Evolutionary conservation across 345 rosid genomes (phyloP), one percentile per base, ranked within the genome.

Genomic region (Eucalyptus albens): DNA sequence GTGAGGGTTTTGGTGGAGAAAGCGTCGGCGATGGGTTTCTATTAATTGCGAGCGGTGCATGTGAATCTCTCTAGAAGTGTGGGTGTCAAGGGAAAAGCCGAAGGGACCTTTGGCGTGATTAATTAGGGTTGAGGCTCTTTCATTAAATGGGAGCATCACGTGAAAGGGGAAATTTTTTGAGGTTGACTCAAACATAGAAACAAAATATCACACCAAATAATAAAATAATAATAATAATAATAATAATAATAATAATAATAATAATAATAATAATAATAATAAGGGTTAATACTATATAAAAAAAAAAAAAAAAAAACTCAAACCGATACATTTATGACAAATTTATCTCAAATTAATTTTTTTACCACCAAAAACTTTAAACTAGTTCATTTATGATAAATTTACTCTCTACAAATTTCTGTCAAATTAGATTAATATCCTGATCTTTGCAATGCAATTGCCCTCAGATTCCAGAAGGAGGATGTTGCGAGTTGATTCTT

Each of bases 21-120:
- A 89, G 86, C 42, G 59, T 49, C 24, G 56, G 67, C 14, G 53
- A 17, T 5, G 83, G 88, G 51, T 26, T 27, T 62, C 50, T 56
- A 86, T 86, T 86, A 19, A 51, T 86, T 86, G 88, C 62, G 77
- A 83, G 51, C 8, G 90, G 89, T 91, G 90, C 95, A 91, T 90
- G 95, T 94, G 95, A 94, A 94, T 44, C 65, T 53, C n/a, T 33
- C 56, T 53, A 16, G 24, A 55, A 31, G 49, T 17, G 87, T 24
- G 87, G 21, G 47, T 42, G 12, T 11, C 60, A 31, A 15, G 7
- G 49, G 60, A 88, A 69, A 88, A 81, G 17, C 59, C 4, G 29
- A 88, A 72, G 26, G 7, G 77, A 65, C 21, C 77, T 65, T 65
- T n/a, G 77, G 42, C 37, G 77, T 15, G 77, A n/a, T 65, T 65